Evolutionary conservation across 805 yeast genomes (phyloP).

Genomic region (Metschnikowia aberdeeniae): DNA sequence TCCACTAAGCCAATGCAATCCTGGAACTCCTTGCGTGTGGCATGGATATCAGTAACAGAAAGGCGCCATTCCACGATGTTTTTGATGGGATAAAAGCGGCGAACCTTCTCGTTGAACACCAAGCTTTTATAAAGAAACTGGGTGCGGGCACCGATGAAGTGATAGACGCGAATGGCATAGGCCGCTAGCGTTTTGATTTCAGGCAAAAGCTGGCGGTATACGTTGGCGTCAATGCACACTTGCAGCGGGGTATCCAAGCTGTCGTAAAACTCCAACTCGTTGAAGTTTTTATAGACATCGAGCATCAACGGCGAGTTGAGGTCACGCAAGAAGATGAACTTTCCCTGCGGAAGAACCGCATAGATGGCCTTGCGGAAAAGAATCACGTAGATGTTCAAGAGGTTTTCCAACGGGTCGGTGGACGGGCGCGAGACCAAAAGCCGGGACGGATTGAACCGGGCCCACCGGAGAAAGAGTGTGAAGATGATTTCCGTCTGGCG

Average conservation of each 20-base stretch:
- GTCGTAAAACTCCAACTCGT: slow-evolving; percentile 23
- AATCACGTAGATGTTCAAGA: slow-evolving; percentile 31
- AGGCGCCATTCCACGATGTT: slow-evolving; percentile 26
- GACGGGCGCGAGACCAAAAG: slow-evolving; percentile 20
- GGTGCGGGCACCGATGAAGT: slow-evolving; percentile 28
- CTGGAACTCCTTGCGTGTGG: slow-evolving; percentile 21
- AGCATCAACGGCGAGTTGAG: slow-evolving; percentile 39
- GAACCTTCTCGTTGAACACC: slow-evolving; percentile 23
- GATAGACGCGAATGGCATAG: slow-evolving; percentile 29
- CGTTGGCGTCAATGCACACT: slow-evolving; percentile 12
- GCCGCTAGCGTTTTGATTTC: slow-evolving; percentile 22
- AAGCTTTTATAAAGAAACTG: slow-evolving; percentile 26
- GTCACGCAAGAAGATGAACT: slow-evolving; percentile 36
- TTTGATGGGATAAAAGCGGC: slow-evolving; percentile 21
- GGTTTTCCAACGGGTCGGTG: slow-evolving; percentile 29
- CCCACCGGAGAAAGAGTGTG: slow-evolving; percentile 35
- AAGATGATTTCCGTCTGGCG: slow-evolving; percentile 32
- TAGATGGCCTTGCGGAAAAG: slow-evolving; percentile 31
- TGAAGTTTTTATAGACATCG: slow-evolving; percentile 26
- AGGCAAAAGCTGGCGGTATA: slow-evolving; percentile 12
- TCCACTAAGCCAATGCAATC: slow-evolving; percentile 23
- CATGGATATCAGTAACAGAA: slow-evolving; percentile 23
- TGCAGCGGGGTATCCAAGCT: slow-evolving; percentile 19
- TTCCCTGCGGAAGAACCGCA: slow-evolving; percentile 38
- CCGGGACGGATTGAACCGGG: slow-evolving; percentile 29